These are phyloP conservation scores for Tolypocladium album DNA, from an alignment of 2,329 filamentous ascomycete genomes.

Conservation along the genomic window DNA sequence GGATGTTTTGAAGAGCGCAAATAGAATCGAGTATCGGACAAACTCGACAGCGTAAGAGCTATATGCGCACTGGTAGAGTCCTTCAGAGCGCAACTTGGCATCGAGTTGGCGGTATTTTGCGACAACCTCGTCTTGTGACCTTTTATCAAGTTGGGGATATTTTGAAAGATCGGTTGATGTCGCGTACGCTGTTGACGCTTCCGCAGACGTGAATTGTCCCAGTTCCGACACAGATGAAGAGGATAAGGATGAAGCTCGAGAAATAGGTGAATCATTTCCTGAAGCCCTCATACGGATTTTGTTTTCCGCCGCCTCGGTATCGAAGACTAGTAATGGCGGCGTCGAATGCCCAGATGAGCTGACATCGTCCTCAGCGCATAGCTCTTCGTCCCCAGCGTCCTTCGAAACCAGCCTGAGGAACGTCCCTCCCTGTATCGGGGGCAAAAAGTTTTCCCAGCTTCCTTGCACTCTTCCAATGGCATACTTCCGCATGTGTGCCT, in stretches of 20 bases:
- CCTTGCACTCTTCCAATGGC: conserved; percentile 19
- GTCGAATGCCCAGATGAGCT: conserved; percentile 21
- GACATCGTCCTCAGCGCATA: not conserved
- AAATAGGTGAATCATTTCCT: not conserved
- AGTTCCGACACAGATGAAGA: not conserved
- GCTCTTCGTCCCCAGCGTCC: conserved; percentile 8
- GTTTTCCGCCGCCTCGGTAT: not conserved
- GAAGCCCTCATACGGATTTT: not conserved
- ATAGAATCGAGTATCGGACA: conserved; percentile 57
- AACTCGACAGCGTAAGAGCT: conserved; percentile 63
- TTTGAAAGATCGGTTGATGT: not conserved
- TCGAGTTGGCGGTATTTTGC: conserved; percentile 71
- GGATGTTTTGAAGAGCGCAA: conserved; percentile 31
- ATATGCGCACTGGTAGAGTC: conserved; percentile 73
- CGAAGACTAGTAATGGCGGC: not conserved
- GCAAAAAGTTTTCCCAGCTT: conserved; percentile 90
- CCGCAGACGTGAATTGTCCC: conserved; percentile 25
- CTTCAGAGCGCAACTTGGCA: conserved; percentile 58
- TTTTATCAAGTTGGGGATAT: conserved; percentile 45
- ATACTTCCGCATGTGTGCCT: conserved; percentile 25
- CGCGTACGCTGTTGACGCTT: conserved; percentile 48
- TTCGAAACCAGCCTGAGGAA: conserved; percentile 42
- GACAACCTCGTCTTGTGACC: conserved; percentile 47
- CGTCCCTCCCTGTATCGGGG: conserved; percentile 81
- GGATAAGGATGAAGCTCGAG: not conserved